Evolutionary conservation across 352 stramenopile species (phyloP), one percentile per base, ranked within the genome.

Genomic region (Phytophthora hybrid): DNA sequence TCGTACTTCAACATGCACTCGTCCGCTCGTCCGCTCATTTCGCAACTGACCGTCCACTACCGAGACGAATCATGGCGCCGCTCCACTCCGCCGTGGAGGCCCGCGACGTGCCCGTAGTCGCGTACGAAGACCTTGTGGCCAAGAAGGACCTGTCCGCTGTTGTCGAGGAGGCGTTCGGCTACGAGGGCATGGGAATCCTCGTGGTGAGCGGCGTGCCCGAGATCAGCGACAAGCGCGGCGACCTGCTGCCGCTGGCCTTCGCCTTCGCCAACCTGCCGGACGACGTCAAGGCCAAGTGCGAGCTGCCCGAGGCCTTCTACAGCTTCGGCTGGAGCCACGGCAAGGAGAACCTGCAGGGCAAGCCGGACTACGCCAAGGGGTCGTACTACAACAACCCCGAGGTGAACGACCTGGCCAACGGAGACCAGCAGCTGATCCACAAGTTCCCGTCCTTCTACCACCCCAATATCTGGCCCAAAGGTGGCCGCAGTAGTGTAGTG

Each of bases 381-480:
- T 98, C 90, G 61, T 99, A 98, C 77, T 99, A 99, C 83, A 98
- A 98, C 78, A 99, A 99, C 84, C 96, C 97, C 5, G 75, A 98
- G 59, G 84, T 82, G 21, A 98, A 99, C 84, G 76, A 86, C 59
- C 85, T 93, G 14, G 91, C 89, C 5, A 74, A 85, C 59, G 82
- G 83, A 62, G 80, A 98, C 76, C 78, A 95, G 29, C 73, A 87
- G 53, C 79, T 97, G 32, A 91, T 97, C 32, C 57, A 74, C 54
- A 79, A 85, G 65, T 94, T 91, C 80, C 95, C 95, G 63, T 88
- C 92, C 14, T 99, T 98, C 77, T 96, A 94, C 74, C 90, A 97
- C 71, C 90, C 93, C 8, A 99, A 99, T 80, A 88, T 99, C 9
- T 99, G 95, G 94, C 96, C 95, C 1, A 70, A 73, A 39, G 81